A percentile compares a stretch with the other conserved stretches of the same genome.
phyloP scores from a whole-genome alignment of 129 eudicot genomes.

The Tanacetum coccineum region DNA sequence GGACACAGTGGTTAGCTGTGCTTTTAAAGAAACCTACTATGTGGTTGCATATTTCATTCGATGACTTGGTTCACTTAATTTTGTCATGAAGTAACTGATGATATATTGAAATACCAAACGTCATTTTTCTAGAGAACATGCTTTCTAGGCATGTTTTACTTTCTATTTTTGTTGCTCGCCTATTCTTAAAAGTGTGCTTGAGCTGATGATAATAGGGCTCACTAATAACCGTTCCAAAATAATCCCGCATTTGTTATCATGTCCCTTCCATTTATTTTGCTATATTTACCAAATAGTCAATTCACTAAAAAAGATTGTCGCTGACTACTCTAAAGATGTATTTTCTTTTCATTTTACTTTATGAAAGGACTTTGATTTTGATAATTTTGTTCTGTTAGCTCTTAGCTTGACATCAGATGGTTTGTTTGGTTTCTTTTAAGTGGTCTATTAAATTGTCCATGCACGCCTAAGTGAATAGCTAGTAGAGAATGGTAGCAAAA shows the following conservation, averaged over 20 bases:
- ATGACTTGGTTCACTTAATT: not conserved
- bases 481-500: conserved; percentile 10
- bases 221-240: conserved; percentile 3
- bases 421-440: not conserved
- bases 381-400: not conserved
- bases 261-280: conserved; percentile 2
- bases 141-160: too few relatives aligned
- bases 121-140: too few relatives aligned
- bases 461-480: conserved; percentile 8
- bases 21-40: not conserved
- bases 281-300: conserved; percentile 9
- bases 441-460: conserved; percentile 8
- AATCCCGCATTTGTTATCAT: not conserved
- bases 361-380: not conserved
- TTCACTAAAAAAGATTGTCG: not conserved
- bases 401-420: conserved; percentile 1
- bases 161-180: not conserved
- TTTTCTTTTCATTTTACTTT: conserved; percentile 12
- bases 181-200: conserved; percentile 8
- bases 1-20: not conserved
- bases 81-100: not conserved
- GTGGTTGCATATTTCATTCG: not conserved
- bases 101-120: not conserved
- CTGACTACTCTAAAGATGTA: not conserved
- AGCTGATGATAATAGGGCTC: not conserved